Evolutionary conservation across 2,329 filamentous ascomycete species (phyloP).

Genomic region (Talaromyces albobiverticillius): DNA sequence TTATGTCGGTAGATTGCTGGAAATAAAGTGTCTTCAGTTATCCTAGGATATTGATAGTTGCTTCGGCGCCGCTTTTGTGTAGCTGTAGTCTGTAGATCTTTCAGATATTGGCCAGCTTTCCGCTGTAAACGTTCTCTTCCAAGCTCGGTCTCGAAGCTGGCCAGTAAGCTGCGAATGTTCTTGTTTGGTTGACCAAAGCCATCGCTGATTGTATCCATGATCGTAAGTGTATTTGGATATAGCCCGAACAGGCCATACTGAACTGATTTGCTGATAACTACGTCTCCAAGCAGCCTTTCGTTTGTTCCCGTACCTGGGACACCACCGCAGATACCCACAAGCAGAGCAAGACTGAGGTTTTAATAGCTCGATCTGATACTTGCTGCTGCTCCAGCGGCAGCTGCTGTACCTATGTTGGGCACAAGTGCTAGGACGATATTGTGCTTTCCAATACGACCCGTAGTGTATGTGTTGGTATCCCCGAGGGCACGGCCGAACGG

Average conservation of each 20-base stretch:
- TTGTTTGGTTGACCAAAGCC: conserved; percentile 16
- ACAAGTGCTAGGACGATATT: conserved; percentile 2
- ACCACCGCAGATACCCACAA: too few relatives aligned
- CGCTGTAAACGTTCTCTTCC: too few relatives aligned
- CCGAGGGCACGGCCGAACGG: not conserved
- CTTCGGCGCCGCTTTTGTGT: too few relatives aligned
- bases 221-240: conserved; percentile 21
- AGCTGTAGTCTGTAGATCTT: too few relatives aligned
- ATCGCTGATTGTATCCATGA: conserved; percentile 18
- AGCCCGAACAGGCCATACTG: conserved; percentile 27
- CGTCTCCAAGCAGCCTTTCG: conserved; percentile 30
- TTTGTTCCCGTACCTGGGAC: not conserved
- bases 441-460: not conserved
- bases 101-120: too few relatives aligned
- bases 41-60: too few relatives aligned
- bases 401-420: not conserved
- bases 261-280: conserved; percentile 19
- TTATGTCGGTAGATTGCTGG: too few relatives aligned
- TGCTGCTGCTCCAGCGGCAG: conserved; percentile 13
- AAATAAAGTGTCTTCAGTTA: too few relatives aligned
- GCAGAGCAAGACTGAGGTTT: not conserved
- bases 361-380: conserved; percentile 31
- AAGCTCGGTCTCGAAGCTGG: too few relatives aligned
- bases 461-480: not conserved
- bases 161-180: too few relatives aligned